A percentile compares a stretch with the other conserved stretches of the same genome.
These are phyloP conservation scores for Exophiala dermatitidis DNA, from an alignment of 2,329 filamentous ascomycete species.

Conservation along the genomic window DNA sequence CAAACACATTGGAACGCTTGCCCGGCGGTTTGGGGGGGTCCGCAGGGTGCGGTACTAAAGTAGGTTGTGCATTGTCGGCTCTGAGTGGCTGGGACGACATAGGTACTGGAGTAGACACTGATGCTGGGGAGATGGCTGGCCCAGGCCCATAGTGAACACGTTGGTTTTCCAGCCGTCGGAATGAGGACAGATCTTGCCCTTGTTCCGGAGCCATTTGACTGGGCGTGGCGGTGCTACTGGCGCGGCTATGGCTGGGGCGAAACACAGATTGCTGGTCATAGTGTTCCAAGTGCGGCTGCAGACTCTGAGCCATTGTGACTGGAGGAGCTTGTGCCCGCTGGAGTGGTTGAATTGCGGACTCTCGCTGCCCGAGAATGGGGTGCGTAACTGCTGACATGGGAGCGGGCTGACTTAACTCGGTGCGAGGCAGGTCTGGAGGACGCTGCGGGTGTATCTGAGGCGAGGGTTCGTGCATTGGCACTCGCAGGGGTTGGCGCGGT, in stretches of 20 bases:
- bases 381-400: constrained; percentile 5
- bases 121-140: constrained; percentile 11
- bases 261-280: constrained; percentile 14
- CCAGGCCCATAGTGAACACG: constrained; percentile 8
- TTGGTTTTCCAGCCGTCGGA: constrained; percentile 16
- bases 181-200: constrained; percentile 12
- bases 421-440: constrained; percentile 11
- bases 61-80: constrained; percentile 14
- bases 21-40: constrained; percentile 32
- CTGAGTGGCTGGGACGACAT: constrained; percentile 14
- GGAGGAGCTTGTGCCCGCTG: constrained; percentile 12
- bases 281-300: constrained; percentile 16
- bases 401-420: constrained; percentile 10
- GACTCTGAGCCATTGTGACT: constrained; percentile 3
- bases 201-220: constrained; percentile 12
- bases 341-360: constrained; percentile 7
- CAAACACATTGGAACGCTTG: constrained; percentile 46
- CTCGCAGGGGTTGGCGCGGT: constrained; percentile 32
- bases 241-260: constrained; percentile 19
- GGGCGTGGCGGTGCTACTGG: constrained; percentile 8
- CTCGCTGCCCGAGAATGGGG: constrained; percentile 12
- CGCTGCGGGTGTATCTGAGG: constrained; percentile 21
- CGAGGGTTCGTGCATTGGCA: constrained; percentile 31
- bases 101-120: constrained; percentile 1
- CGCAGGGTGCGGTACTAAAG: constrained; percentile 11